Evolutionary conservation across 2,329 filamentous ascomycete species (phyloP).

Genomic region (Dothideomycetes sp.): DNA sequence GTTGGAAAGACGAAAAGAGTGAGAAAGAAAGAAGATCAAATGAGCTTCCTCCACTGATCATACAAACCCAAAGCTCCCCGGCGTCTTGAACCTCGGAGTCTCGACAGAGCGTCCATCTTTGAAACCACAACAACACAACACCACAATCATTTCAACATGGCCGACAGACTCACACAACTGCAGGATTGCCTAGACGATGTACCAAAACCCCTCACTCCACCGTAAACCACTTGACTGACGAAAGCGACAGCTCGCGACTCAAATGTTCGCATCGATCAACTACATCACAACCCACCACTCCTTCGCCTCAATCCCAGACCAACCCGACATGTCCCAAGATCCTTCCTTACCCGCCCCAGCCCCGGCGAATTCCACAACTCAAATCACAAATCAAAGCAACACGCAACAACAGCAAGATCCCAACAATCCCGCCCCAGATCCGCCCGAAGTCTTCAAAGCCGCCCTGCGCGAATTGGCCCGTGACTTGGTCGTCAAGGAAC

Average conservation of each 20-base stretch:
- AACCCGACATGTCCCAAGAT: conserved; percentile 27
- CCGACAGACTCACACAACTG: conserved; percentile 70
- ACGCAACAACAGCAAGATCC: conserved; percentile 10
- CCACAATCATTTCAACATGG: conserved; percentile 39
- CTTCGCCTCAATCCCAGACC: conserved; percentile 33
- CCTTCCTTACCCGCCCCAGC: conserved; percentile 9
- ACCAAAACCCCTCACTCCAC: conserved; percentile 17
- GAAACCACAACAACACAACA: not conserved
- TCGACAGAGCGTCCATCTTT: not conserved
- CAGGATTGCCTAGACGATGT: conserved; percentile 81
- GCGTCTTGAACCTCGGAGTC: not conserved
- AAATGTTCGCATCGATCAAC: conserved; percentile 38
- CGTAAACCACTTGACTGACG: conserved; percentile 8
- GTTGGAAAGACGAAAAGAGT: not conserved
- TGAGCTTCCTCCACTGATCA: not conserved
- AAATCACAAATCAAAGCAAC: conserved; percentile 15
- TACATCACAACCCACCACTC: conserved; percentile 37
- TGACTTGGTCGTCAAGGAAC: conserved; percentile 69
- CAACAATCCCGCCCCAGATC: conserved; percentile 48
- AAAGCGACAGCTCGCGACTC: conserved; percentile 33
- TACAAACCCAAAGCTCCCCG: conserved; percentile 2
- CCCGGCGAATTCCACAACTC: conserved; percentile 5
- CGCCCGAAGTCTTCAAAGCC: conserved; percentile 55
- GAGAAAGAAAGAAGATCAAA: not conserved
- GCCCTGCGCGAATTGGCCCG: conserved; percentile 64